Percentiles rank a stretch among this genome's conserved stretches.
Conservation (phyloP, 768 basidiomycete species). For the Suillus americanus region DNA sequence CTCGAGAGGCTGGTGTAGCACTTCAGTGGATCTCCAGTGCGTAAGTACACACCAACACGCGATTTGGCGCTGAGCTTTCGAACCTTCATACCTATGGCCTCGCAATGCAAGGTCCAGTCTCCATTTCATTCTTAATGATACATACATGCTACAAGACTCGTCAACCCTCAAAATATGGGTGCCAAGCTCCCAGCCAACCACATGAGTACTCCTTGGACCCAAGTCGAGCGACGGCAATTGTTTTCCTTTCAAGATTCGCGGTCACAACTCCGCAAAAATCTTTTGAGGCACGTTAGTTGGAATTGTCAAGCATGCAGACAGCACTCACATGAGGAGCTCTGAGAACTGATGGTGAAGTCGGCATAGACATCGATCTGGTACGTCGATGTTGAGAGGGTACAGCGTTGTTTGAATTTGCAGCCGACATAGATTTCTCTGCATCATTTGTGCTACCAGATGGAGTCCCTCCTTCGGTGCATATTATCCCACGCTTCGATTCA, state of each 20-base stretch:
- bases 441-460: too few relatives aligned
- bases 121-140: neutral
- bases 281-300: slow-evolving; percentile 1
- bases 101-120: neutral
- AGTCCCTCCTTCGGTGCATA: neutral
- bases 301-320: neutral
- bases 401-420: neutral
- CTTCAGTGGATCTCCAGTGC: neutral
- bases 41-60: neutral
- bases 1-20: neutral
- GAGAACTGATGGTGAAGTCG: slow-evolving; percentile 16
- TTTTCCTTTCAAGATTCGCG: neutral
- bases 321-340: neutral
- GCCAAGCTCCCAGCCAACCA: neutral
- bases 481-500: neutral
- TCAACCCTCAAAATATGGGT: neutral
- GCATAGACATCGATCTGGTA: slow-evolving; percentile 28
- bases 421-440: neutral
- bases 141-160: neutral
- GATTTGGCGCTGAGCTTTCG: neutral
- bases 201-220: neutral
- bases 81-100: neutral
- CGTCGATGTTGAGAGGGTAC: slow-evolving; percentile 22
- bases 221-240: neutral
- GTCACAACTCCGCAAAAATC: slow-evolving; percentile 13